Evolutionary conservation across 2,329 filamentous ascomycete species (phyloP), one percentile per base, ranked within the genome.

Genomic region (Xenoacremonium recifei): DNA sequence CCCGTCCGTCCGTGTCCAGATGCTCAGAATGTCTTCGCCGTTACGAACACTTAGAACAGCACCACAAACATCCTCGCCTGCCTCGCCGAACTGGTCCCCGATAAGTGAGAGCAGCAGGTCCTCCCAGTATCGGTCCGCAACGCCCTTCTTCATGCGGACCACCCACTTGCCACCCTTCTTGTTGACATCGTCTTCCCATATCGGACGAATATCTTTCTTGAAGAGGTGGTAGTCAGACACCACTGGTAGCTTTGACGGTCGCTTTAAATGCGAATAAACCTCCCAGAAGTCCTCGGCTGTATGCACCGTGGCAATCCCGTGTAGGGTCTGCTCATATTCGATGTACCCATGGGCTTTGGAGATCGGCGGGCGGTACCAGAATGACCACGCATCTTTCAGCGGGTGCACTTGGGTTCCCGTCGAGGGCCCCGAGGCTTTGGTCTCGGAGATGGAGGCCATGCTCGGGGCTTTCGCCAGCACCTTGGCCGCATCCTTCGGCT

Each of bases 161-260:
- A 96, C 91, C 92, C 92, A 99, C 71, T 99, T 99, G 38, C 93
- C 93, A 40, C 93, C 93, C 54, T 84, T 86, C 67, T 89, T 93
- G 71, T 99, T 99, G 64, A 95, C 89, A 35, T 96, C 90, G 57
- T 99, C 93, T 67, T 99, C 93, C 93, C 93, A 99, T 56, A 99
- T 93, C 17, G 93, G 93, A 47, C 93, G 84, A 48, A 99, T 91
- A 40, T 91, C 92, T 62, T 93, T 90, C 69, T 93, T 95, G 75
- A 99, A 99, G 46, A 99, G 85, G 65, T 99, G 93, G 63, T 96
- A 99, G 68, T 99, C 93, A 18, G 91, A 96, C 21, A 97, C 92
- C 4, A 92, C 84, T 6, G 92, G 92, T 44, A 99, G 75, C 23
- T 79, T 73, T 25, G 91, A 97, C 3, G 95, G 93, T 20, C 87